Conservation (phyloP, 2,329 filamentous ascomycete genomes). For the Colletotrichum neosansevieriae region DNA sequence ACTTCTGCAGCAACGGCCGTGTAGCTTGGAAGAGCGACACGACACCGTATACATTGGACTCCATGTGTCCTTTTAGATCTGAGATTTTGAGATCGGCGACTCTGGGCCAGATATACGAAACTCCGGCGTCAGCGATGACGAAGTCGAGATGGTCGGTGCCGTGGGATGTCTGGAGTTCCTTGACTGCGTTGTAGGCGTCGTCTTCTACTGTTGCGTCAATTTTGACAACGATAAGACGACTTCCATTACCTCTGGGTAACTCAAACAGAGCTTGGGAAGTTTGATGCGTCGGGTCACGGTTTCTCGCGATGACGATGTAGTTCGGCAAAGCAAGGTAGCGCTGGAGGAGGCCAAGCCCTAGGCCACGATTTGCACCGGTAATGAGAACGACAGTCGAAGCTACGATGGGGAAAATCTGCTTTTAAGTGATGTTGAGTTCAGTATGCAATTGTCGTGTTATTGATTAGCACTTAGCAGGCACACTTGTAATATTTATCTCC, state of each 20-base stretch:
- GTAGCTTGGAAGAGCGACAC: slow-evolving; percentile 43
- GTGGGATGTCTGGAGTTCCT: slow-evolving; percentile 45
- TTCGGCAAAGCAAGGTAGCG: slow-evolving; percentile 63
- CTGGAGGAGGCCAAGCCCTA: slow-evolving; percentile 51
- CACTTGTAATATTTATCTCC: too few relatives aligned
- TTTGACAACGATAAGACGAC: slow-evolving; percentile 55
- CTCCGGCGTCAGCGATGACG: slow-evolving; percentile 65
- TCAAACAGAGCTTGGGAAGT: slow-evolving; percentile 47
- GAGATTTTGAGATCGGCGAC: slow-evolving; percentile 50
- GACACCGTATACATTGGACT: slow-evolving; percentile 51
- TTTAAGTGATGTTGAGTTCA: too few relatives aligned
- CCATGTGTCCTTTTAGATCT: slow-evolving; percentile 53
- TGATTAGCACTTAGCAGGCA: too few relatives aligned
- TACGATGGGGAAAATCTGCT: background rate
- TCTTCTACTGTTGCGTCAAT: slow-evolving; percentile 53
- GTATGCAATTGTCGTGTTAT: too few relatives aligned
- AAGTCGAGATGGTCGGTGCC: slow-evolving; percentile 60
- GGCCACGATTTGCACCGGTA: slow-evolving; percentile 53
- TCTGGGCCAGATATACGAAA: slow-evolving; percentile 48
- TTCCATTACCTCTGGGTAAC: slow-evolving; percentile 52
- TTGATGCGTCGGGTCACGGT: slow-evolving; percentile 48
- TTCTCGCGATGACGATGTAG: slow-evolving; percentile 60
- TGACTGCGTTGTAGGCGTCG: slow-evolving; percentile 50
- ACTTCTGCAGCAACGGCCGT: slow-evolving; percentile 44
- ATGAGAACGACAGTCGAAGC: slow-evolving; percentile 45